These are phyloP conservation scores for Cucurbita moschata DNA, from an alignment of 306 rosid species.

Conservation along the genomic window DNA sequence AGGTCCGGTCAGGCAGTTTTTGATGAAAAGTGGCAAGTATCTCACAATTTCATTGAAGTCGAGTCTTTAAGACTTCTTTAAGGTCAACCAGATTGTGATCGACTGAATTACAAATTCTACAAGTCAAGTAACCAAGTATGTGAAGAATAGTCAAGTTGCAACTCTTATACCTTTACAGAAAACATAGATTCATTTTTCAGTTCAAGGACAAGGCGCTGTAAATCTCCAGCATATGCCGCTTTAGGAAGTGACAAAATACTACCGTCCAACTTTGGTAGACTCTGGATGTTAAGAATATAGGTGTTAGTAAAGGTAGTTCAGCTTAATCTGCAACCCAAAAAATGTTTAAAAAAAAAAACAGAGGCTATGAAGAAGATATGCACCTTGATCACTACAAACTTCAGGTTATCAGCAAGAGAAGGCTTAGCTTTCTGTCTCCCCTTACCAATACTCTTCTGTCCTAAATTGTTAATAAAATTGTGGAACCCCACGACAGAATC, in stretches of 20 bases:
- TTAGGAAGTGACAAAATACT: slow-evolving; percentile 45
- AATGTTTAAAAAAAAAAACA: neutral
- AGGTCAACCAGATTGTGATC: neutral
- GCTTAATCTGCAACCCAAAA: slow-evolving; percentile 10
- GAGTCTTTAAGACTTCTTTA: neutral
- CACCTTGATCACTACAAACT: slow-evolving; percentile 84
- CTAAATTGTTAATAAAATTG: slow-evolving; percentile 43
- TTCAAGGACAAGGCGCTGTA: slow-evolving; percentile 59
- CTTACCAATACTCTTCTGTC: slow-evolving; percentile 40
- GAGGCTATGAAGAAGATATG: slow-evolving; percentile 5
- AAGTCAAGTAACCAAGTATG: neutral
- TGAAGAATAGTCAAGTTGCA: slow-evolving; percentile 7
- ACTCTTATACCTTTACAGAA: slow-evolving; percentile 54
- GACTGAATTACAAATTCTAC: neutral
- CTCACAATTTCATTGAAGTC: neutral
- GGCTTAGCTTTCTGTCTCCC: slow-evolving; percentile 38
- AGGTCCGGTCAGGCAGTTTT: neutral
- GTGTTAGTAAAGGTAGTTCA: neutral
- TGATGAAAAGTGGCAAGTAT: neutral
- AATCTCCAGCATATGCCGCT: slow-evolving; percentile 69
- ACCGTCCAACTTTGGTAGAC: slow-evolving; percentile 81
- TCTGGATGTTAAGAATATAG: slow-evolving; percentile 32
- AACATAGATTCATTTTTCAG: slow-evolving; percentile 63
- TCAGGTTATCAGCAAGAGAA: slow-evolving; percentile 38
- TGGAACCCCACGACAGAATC: slow-evolving; percentile 63